Evolutionary conservation across 768 basidiomycete genomes (phyloP), one percentile per base, ranked within the genome.

Genomic region (Serpula lacrymans): DNA sequence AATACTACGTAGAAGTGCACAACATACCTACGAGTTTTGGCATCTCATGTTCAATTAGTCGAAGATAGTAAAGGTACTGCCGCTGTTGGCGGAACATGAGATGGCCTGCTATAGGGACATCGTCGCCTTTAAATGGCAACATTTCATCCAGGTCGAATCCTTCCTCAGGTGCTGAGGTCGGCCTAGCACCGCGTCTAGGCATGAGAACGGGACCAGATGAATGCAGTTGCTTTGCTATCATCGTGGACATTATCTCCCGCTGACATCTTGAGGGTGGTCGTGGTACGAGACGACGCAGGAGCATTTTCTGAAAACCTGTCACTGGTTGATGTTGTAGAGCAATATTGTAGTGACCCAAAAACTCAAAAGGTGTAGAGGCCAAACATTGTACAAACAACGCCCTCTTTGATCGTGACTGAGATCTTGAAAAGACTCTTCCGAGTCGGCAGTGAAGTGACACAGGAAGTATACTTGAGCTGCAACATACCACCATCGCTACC

Each of bases 41-140:
- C 75, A 90, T 80, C 64, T 95, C 91, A 49, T 87, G 80, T 58
- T 92, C 90, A 43, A 94, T 88, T 47, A 93, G 72, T 38, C 91
- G 77, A 57, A 94, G 66, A 58, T 91, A 88, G 50, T 88, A 75
- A 30, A 92, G 63, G 32, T 77, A 67, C 55, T 87, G 74, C 23
- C 89, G 75, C 49, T 92, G 81, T 54, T 88, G 78, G 42, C 79
- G 74, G 35, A 93, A 62, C 51, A 82, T 74, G 28, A 84, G 55
- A 65, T 94, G 90, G 13, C 82, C 88, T 17, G 71, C 68, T 20
- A 80, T 71, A 11, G 85, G 75, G 25, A 82, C 70, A 56, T 93
- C 90, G 45, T 84, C 75, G 16, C 47, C 54, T 17, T 51, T 43
- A 38, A 62, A 60, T 47, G 49, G 46, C 20, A 49, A 55, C 14